phyloP scores from a whole-genome alignment of 176 grass and related monocot genomes.

The Thalia dealbata region DNA sequence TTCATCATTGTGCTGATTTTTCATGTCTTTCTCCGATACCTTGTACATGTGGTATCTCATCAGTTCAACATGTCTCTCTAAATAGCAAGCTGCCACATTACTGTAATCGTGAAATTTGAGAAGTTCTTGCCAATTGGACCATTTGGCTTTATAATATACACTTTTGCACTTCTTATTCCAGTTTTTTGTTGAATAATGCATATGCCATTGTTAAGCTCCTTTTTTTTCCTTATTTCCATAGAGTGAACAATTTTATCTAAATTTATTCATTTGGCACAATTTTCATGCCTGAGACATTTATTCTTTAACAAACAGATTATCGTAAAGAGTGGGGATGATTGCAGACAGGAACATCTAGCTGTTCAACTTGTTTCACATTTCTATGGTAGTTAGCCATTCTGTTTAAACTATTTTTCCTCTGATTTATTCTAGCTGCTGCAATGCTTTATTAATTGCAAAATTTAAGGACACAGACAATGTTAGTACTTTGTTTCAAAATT shows the following conservation, averaged over 20 bases:
- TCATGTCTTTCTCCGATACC: neutral
- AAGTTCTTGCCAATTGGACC: neutral
- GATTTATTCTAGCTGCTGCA: neutral
- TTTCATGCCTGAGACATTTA: neutral
- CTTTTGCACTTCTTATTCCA: neutral
- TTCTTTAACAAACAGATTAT: constrained; percentile 40
- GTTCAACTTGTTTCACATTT: constrained; percentile 99
- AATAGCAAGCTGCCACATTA: neutral
- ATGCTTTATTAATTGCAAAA: neutral
- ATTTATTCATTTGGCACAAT: neutral
- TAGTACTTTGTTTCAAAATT: neutral
- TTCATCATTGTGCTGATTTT: neutral
- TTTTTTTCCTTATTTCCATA: neutral
- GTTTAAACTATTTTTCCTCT: constrained; percentile 4
- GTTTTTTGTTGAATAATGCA: neutral
- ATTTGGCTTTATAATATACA: neutral
- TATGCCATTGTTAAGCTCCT: neutral
- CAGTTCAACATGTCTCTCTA: no score
- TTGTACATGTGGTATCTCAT: neutral
- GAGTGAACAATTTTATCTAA: neutral
- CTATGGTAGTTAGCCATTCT: constrained; percentile 41
- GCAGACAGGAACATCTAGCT: constrained; percentile 91
- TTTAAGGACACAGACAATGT: neutral
- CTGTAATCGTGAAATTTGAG: neutral
- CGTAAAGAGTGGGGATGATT: constrained; percentile 99